Conservation (phyloP, 495 filamentous ascomycete species). For the Tuber calosporum region DNA sequence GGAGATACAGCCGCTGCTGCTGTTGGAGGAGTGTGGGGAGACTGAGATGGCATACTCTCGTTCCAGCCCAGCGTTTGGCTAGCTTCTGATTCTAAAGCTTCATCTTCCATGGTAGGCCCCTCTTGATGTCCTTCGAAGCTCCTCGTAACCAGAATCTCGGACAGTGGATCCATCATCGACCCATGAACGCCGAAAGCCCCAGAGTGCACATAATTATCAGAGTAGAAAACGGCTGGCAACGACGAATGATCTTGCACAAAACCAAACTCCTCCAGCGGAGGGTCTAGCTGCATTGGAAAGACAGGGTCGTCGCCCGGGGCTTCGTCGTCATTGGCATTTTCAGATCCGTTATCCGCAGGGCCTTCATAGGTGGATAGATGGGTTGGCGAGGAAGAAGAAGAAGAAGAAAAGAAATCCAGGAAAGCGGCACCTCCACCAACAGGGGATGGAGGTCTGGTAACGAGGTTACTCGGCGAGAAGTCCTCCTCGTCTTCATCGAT, state of each 20-base stretch:
- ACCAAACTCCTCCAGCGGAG: conserved; percentile 15
- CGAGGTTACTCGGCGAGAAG: conserved; percentile 34
- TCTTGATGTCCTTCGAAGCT: conserved; percentile 22
- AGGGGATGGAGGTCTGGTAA: conserved; percentile 33
- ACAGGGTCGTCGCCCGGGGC: conserved; percentile 4
- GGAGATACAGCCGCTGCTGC: conserved; percentile 18
- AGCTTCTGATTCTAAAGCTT: conserved; percentile 30
- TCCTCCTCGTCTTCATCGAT: conserved; percentile 35
- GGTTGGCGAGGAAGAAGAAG: conserved; percentile 14
- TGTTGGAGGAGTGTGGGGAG: conserved; percentile 33
- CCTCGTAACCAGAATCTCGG: conserved; percentile 11
- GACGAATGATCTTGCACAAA: conserved; percentile 25
- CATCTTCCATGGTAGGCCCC: conserved; percentile 25
- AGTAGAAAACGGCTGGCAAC: conserved; percentile 8
- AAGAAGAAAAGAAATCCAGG: conserved; percentile 33
- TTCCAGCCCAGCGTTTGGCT: conserved; percentile 13
- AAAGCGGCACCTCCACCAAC: conserved; percentile 23
- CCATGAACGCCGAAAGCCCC: neutral
- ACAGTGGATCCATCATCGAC: neutral
- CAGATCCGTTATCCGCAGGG: conserved; percentile 8
- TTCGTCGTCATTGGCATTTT: conserved; percentile 15
- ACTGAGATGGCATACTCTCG: conserved; percentile 39
- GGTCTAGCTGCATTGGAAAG: conserved; percentile 24
- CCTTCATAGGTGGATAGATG: conserved; percentile 9
- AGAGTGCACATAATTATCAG: neutral